A percentile compares a stretch with the other conserved stretches of the same genome.
Evolutionary conservation across 495 filamentous ascomycete genomes (phyloP).

Genomic region (Daldinia loculata): DNA sequence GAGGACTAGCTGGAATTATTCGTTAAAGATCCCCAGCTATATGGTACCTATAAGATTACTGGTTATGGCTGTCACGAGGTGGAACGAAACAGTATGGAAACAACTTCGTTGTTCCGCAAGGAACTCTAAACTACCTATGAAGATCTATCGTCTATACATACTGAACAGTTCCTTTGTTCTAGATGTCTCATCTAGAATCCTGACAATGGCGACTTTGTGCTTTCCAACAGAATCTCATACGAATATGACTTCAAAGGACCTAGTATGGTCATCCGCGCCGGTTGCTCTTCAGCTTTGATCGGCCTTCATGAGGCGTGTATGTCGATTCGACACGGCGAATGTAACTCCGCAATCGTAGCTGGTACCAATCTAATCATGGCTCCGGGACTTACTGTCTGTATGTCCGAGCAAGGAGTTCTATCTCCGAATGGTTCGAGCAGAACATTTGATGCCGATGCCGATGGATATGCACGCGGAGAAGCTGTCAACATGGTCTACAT

Average conservation of each 20-base stretch:
- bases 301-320: conserved; percentile 62
- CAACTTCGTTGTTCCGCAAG: too few relatives aligned
- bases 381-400: conserved; percentile 29
- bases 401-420: conserved; percentile 47
- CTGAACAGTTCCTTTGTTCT: too few relatives aligned
- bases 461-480: conserved; percentile 52
- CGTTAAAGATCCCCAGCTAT: conserved; percentile 33
- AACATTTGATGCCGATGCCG: conserved; percentile 51
- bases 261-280: conserved; percentile 55
- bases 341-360: conserved; percentile 52
- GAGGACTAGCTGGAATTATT: conserved; percentile 48
- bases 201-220: conserved; percentile 54
- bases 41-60: conserved; percentile 30
- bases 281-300: conserved; percentile 62
- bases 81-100: too few relatives aligned
- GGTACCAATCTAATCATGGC: conserved; percentile 55
- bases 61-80: too few relatives aligned
- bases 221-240: conserved; percentile 63
- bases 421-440: conserved; percentile 48
- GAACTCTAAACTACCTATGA: too few relatives aligned
- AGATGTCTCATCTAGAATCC: too few relatives aligned
- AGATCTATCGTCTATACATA: too few relatives aligned
- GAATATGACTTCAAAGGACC: conserved; percentile 49
- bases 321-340: conserved; percentile 49
- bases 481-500: conserved; percentile 51